phyloP scores from a whole-genome alignment of 768 basidiomycete species.

The Leccinellum luteum region DNA sequence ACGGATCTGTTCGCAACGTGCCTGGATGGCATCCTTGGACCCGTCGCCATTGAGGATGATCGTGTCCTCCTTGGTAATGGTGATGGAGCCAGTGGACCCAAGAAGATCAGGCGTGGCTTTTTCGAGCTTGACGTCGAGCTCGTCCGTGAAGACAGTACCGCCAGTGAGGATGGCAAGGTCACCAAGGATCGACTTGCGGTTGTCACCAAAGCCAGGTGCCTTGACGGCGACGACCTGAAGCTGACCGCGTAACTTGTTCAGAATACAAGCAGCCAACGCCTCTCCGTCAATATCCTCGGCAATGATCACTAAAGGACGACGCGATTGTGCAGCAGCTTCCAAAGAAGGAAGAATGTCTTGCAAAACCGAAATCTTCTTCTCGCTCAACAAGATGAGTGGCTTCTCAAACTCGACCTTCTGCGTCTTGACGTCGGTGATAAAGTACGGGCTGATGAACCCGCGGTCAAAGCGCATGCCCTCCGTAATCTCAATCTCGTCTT shows the following conservation, averaged over 20 bases:
- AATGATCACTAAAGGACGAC: slow-evolving; percentile 93
- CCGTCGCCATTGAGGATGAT: slow-evolving; percentile 94
- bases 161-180: slow-evolving; percentile 97
- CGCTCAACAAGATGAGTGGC: slow-evolving; percentile 87
- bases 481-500: slow-evolving; percentile 98
- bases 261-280: slow-evolving; percentile 94
- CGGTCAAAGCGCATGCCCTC: slow-evolving; percentile 99
- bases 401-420: slow-evolving; percentile 98
- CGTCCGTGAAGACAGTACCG: slow-evolving; percentile 95
- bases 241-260: slow-evolving; percentile 99
- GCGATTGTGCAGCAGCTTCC: slow-evolving; percentile 72
- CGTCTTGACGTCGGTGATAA: slow-evolving; percentile 95
- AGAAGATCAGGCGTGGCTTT: slow-evolving; percentile 85
- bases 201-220: slow-evolving; percentile 98
- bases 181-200: slow-evolving; percentile 97
- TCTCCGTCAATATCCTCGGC: slow-evolving; percentile 98
- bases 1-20: slow-evolving; percentile 95
- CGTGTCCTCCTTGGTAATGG: slow-evolving; percentile 97
- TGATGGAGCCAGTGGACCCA: slow-evolving; percentile 86
- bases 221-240: slow-evolving; percentile 93
- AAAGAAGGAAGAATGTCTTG: slow-evolving; percentile 95
- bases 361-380: slow-evolving; percentile 96
- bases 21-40: slow-evolving; percentile 83
- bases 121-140: slow-evolving; percentile 97
- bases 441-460: slow-evolving; percentile 97